Percentiles rank a stretch among this genome's conserved stretches.
Conservation (phyloP, 1,284 basidiomycete genomes). For the Neotropicomus parvogracilis region DNA sequence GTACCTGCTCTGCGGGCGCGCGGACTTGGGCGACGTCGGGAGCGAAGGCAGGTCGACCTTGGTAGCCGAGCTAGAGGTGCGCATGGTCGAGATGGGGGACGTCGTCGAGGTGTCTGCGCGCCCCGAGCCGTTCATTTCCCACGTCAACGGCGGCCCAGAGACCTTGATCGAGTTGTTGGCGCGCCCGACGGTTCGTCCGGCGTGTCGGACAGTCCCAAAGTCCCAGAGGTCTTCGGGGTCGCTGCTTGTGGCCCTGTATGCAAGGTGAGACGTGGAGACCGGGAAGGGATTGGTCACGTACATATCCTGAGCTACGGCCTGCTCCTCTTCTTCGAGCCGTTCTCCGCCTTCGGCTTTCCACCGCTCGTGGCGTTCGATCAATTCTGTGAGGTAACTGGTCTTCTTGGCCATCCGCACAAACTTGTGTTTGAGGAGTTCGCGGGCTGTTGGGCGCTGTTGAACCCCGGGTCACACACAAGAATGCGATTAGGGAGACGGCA, state of each 20-base stretch:
- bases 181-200: conserved; percentile 61
- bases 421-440: conserved; percentile 92
- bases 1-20: too few relatives aligned
- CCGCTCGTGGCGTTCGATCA: conserved; percentile 91
- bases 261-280: background rate
- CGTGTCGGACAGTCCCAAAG: conserved; percentile 85
- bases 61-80: conserved; percentile 36
- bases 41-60: conserved; percentile 60
- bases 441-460: conserved; percentile 83
- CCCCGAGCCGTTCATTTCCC: conserved; percentile 67
- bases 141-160: conserved; percentile 66
- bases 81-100: conserved; percentile 32
- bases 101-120: conserved; percentile 38
- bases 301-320: conserved; percentile 56
- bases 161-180: conserved; percentile 52
- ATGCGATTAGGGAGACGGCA: conserved; percentile 13
- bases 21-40: conserved; percentile 26
- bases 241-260: conserved; percentile 46
- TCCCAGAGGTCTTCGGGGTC: conserved; percentile 91
- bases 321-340: conserved; percentile 68
- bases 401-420: conserved; percentile 95
- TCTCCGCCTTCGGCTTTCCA: conserved; percentile 93
- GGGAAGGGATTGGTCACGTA: conserved; percentile 34
- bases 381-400: conserved; percentile 88
- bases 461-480: conserved; percentile 18